Evolutionary conservation across 2,329 filamentous ascomycete species (phyloP), one percentile per base, ranked within the genome.

Genomic region (Juglanconis oblonga): DNA sequence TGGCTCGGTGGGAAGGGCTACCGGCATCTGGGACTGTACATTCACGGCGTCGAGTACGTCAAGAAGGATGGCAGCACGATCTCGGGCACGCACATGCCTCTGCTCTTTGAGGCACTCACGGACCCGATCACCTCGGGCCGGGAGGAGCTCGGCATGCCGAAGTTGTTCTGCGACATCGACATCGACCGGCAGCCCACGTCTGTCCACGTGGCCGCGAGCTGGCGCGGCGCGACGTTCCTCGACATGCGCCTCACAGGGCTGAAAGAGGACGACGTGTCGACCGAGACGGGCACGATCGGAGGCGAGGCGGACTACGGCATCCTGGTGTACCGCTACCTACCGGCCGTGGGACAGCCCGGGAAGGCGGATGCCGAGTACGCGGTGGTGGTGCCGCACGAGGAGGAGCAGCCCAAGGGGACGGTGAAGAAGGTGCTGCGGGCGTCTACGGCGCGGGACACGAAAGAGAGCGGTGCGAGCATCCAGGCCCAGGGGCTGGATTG

Each of bases 91-190:
- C 84, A 80, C 60, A 69, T 85, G 52, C 78, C 81, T 0, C 70
- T 85, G 3, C 71, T 85, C 0, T 84, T 85, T 64, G 81, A 85
- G 63, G 78, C 73, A 52, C 70, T 83, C 3, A 72, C 80, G 1
- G 81, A 84, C 61, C 79, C 81, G 0, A 84, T 84, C 53, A 65
- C 83, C 2, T 79, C 76, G 5, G 81, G 81, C 0, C 70, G 82
- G 3, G 82, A 85, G 56, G 82, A 85, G 64, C 72, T 84, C 3
- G 81, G 82, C 1, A 80, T 84, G 74, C 80, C 81, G 1, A 85
- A 85, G 68, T 64, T 83, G 0, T 82, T 74, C 63, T 71, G 74
- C 10, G 69, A 74, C 0, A 71, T 82, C 38, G 72, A 79, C 47
- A 57, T 78, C 1, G 66, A 74, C 44, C 69, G 70, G 17, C 70